Evolutionary conservation across 805 yeast genomes (phyloP), one percentile per base, ranked within the genome.

Genomic region (Diddensiella santjacobensis): DNA sequence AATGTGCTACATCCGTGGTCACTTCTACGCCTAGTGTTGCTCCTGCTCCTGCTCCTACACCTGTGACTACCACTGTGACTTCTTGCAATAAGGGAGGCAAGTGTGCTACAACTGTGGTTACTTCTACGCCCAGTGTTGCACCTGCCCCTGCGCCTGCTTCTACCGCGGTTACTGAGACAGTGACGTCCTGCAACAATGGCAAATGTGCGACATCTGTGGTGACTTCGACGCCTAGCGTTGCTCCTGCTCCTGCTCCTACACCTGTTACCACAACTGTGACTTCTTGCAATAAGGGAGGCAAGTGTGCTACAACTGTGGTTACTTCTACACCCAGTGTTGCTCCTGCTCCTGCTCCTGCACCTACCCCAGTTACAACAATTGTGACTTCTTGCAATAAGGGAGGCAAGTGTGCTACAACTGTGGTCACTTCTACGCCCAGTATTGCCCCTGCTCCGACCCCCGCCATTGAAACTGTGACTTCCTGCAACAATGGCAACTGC

Each of bases 161-260:
- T n/a, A 10, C 30, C 5, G 23, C 45, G 10, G 39, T 38, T 42
- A 10, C 39, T 17, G 38, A 17, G 11, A 15, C 40, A 33, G 46
- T 22, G 8, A 39, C 42, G 13, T 13, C 36, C n/a, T 39, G 42
- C 15, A 36, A 39, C 18, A 39, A 39, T 19, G 42, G 42, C n/a
- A 8, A 8, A 8, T 39, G 42, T 39, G n/a, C 6, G 5, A 24
- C 44, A 30, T 17, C 35, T 11, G 45, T 31, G 15, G 40, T 18
- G 17, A 13, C 38, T n/a, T 8, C 6, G n/a, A 41, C 44, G 11
- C 6, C 33, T n/a, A 6, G 10, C n/a, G 40, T 18, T 22, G 33
- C 44, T 5, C 44, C 44, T 23, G 40, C 40, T n/a, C 8, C 24
- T 15, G 24, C 42, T 17, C 8, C 42, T 18, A 10, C 13, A 11